Base-by-base conservation (phyloP, 2,329 filamentous ascomycete genomes). In the Exophiala viscosa region DNA sequence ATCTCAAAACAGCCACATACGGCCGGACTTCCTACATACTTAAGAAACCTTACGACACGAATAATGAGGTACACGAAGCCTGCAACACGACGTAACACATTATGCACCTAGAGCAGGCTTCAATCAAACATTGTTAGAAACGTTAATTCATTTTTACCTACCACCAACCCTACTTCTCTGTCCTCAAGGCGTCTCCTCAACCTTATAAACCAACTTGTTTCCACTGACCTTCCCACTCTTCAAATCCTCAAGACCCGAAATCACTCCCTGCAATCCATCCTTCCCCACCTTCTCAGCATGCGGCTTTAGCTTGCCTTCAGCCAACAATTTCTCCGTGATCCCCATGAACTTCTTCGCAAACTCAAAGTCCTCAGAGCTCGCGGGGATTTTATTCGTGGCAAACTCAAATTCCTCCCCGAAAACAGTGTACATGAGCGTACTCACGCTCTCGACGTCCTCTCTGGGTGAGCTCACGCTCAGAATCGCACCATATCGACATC, bases 151-250 rank as follows among this genome's bases (percentile, higher is more conserved):
- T 4, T 28, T 28, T 28, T 28, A 28, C 23, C n/a, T n/a, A n/a
- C n/a, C n/a, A n/a, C n/a, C n/a, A n/a, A n/a, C n/a, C n/a, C n/a
- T 28, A 28, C 23, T 5, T 28, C 5, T 4, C 23, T 28, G 3
- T 4, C 3, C 11, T 48, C 45, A 54, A 5, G 59, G 59, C 10
- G 57, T 60, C 45, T 63, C 59, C 5, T 23, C 38, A 44, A 75
- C 64, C 35, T 64, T 66, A 62, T 77, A 78, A 8, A 79, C 75
- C 58, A 79, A 57, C 66, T 79, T 79, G 58, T 66, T 62, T 5
- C 72, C 74, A 53, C 70, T 75, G 39, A 79, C 71, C 59, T 73
- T 76, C 1, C 69, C 70, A 17, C 70, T 62, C 64, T 68, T 74
- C 60, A 78, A 57, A 41, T 70, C 59, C 41, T 75, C 60, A 55